phyloP scores from a whole-genome alignment of 2,329 filamentous ascomycete species.

The Anisogramma anomala region DNA sequence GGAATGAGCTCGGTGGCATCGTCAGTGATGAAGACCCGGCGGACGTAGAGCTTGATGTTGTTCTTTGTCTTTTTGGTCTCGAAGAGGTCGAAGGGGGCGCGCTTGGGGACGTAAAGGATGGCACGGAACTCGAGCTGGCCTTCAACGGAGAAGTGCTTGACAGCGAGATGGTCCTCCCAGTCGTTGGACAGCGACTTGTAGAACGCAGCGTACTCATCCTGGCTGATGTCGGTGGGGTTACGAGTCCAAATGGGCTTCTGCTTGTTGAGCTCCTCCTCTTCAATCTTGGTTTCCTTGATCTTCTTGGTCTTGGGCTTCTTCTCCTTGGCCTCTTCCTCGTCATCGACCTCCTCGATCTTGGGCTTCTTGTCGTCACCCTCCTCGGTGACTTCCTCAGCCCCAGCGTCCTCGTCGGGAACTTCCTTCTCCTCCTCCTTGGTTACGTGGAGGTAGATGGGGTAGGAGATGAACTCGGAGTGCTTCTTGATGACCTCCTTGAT shows the following conservation, averaged over 20 bases:
- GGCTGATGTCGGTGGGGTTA: constrained; percentile 67
- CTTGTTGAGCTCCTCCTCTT: constrained; percentile 97
- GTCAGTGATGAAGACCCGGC: constrained; percentile 99
- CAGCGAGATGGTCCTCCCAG: constrained; percentile 98
- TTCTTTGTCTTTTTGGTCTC: constrained; percentile 99
- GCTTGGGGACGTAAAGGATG: constrained; percentile 99
- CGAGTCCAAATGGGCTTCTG: constrained; percentile 85
- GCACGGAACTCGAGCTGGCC: constrained; percentile 99
- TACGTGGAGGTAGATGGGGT: constrained; percentile 99
- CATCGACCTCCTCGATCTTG: constrained; percentile 86
- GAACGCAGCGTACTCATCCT: constrained; percentile 96
- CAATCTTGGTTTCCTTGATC: constrained; percentile 95
- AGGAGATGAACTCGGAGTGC: constrained; percentile 99
- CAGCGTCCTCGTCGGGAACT: constrained; percentile 90
- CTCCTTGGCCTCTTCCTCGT: constrained; percentile 70
- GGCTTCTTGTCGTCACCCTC: constrained; percentile 87
- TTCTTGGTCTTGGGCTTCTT: constrained; percentile 99
- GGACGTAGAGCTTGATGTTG: constrained; percentile 99
- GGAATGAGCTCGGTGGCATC: constrained; percentile 98
- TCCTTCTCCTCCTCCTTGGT: constrained; percentile 98
- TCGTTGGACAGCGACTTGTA: constrained; percentile 99
- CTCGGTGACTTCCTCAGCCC: constrained; percentile 45
- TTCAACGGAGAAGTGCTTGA: constrained; percentile 99
- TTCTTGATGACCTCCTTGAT: constrained; percentile 99
- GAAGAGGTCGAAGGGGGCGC: constrained; percentile 97